A percentile compares a stretch with the other conserved stretches of the same genome.
phyloP scores from a whole-genome alignment of 345 rosid species.

The Salix dunnii region DNA sequence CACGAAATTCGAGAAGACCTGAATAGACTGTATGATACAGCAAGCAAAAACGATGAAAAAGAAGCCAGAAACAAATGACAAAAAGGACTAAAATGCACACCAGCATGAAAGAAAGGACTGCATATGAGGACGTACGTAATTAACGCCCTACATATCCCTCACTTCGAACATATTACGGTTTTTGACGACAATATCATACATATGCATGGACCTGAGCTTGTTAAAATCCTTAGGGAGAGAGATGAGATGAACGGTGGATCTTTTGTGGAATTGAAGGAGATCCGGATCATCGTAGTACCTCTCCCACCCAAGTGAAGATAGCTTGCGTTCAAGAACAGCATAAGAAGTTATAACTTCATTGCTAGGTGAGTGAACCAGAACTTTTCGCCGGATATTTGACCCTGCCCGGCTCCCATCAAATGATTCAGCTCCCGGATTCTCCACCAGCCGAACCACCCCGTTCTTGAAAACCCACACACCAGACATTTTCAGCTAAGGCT shows the following conservation, averaged over 20 bases:
- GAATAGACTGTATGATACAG: not conserved
- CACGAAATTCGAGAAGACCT: not conserved
- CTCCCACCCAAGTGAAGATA: constrained; percentile 74
- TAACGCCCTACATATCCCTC: constrained; percentile 37
- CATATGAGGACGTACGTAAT: not conserved
- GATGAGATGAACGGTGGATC: constrained; percentile 58
- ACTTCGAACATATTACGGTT: constrained; percentile 69
- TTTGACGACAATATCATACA: constrained; percentile 84
- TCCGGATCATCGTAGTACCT: constrained; percentile 60
- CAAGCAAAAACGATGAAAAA: not conserved
- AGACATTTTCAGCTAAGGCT: constrained; percentile 37
- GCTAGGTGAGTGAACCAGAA: constrained; percentile 51
- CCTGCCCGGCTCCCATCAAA: constrained; percentile 32
- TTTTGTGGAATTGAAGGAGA: constrained; percentile 72
- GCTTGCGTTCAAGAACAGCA: constrained; percentile 49
- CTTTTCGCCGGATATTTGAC: constrained; percentile 32
- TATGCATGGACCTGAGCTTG: constrained; percentile 67
- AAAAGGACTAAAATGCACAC: not conserved
- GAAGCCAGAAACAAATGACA: not conserved
- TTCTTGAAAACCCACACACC: constrained; percentile 82
- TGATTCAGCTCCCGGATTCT: constrained; percentile 51
- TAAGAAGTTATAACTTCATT: constrained; percentile 67
- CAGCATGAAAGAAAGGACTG: not conserved
- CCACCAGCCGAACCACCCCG: constrained; percentile 60
- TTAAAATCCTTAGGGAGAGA: constrained; percentile 70